Conservation (phyloP, 306 rosid species). For the Morella rubra region DNA sequence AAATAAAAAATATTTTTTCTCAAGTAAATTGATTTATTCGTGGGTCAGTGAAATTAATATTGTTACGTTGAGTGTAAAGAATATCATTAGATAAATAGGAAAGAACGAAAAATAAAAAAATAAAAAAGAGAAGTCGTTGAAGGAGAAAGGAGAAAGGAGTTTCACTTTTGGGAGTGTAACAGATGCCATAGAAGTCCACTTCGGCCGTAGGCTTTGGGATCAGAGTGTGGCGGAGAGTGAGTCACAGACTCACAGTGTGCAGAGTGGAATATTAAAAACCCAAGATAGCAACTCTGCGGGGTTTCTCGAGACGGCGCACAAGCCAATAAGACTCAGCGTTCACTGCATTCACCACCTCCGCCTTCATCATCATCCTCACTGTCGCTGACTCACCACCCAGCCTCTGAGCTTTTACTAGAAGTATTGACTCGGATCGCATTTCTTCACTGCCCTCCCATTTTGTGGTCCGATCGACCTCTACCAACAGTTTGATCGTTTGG, state of each 20-base stretch:
- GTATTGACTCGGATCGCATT: neutral
- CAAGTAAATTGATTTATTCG: too few relatives aligned
- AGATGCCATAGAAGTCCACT: neutral
- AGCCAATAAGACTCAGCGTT: neutral
- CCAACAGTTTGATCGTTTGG: neutral
- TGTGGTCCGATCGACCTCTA: neutral
- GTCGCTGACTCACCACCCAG: neutral
- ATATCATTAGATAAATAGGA: too few relatives aligned
- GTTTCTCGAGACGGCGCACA: slow-evolving; percentile 25
- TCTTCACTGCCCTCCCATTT: neutral
- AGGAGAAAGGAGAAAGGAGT: neutral
- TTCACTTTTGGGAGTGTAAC: neutral
- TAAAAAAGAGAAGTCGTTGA: too few relatives aligned
- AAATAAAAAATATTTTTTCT: too few relatives aligned
- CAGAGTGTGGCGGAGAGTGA: neutral
- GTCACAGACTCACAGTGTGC: neutral
- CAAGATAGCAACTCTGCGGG: neutral
- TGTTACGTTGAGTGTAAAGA: too few relatives aligned
- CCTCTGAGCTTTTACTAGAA: neutral
- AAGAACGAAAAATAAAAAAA: too few relatives aligned
- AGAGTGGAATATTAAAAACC: neutral
- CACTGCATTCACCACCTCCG: neutral
- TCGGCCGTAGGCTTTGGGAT: neutral
- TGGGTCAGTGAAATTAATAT: too few relatives aligned
- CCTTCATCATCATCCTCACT: neutral